These are phyloP conservation scores for Penicillium mononematosum DNA, from an alignment of 495 filamentous ascomycete genomes.

Conservation along the genomic window DNA sequence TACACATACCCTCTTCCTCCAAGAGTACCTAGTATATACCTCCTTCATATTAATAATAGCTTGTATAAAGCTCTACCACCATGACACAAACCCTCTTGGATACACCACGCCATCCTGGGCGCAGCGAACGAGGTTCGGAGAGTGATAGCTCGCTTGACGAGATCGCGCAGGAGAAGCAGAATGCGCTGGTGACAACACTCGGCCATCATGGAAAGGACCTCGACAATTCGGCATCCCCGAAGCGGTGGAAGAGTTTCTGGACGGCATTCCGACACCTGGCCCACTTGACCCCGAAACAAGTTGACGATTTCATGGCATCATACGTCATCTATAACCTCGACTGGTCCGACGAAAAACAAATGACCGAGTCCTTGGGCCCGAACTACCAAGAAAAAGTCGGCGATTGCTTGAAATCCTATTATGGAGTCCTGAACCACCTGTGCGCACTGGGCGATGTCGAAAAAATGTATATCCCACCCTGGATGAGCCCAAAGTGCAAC, in stretches of 20 bases:
- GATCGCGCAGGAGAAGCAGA: conserved; percentile 40
- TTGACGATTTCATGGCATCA: conserved; percentile 65
- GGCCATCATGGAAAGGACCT: conserved; percentile 29
- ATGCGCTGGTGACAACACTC: conserved; percentile 24
- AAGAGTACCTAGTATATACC: not conserved
- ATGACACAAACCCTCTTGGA: conserved; percentile 26
- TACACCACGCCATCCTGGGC: conserved; percentile 25
- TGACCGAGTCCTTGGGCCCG: conserved; percentile 56
- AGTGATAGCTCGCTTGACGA: conserved; percentile 43
- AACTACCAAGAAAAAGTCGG: conserved; percentile 60
- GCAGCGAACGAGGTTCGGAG: conserved; percentile 38
- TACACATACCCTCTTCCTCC: not conserved
- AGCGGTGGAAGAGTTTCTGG: conserved; percentile 55
- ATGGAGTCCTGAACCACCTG: conserved; percentile 62
- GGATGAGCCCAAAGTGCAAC: conserved; percentile 57
- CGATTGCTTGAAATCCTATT: conserved; percentile 59
- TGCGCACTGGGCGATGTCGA: conserved; percentile 66
- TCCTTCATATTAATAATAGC: conserved; percentile 1
- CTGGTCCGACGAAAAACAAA: conserved; percentile 58
- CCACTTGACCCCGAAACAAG: conserved; percentile 56
- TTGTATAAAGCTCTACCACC: conserved; percentile 10
- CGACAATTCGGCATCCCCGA: conserved; percentile 51
- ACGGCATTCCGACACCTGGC: conserved; percentile 56
- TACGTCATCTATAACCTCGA: conserved; percentile 67
- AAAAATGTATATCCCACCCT: conserved; percentile 68